Percentiles rank a stretch among this genome's conserved stretches.
These are phyloP conservation scores for Ceratocystis colombiana DNA, from an alignment of 2,329 filamentous ascomycete genomes.

Conservation along the genomic window DNA sequence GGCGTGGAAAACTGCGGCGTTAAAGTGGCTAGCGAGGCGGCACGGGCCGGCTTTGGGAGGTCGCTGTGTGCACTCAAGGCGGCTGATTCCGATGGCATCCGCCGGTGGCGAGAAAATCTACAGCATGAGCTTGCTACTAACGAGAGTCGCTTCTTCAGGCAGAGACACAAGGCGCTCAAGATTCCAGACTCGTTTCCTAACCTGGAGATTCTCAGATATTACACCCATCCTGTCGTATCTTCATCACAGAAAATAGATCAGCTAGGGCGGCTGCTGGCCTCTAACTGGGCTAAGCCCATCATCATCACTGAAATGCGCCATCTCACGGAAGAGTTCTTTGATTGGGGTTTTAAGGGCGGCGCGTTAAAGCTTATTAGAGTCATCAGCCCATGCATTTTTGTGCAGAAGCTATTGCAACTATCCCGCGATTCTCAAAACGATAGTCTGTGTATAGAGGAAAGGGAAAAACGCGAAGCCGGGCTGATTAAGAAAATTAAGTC, in stretches of 20 bases:
- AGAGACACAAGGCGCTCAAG: slow-evolving; percentile 59
- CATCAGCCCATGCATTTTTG: slow-evolving; percentile 65
- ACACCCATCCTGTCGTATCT: slow-evolving; percentile 79
- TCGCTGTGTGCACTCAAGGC: slow-evolving; percentile 57
- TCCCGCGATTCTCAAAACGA: slow-evolving; percentile 10
- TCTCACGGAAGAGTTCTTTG: slow-evolving; percentile 71
- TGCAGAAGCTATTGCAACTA: slow-evolving; percentile 44
- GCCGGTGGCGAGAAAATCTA: slow-evolving; percentile 61
- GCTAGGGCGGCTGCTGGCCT: slow-evolving; percentile 38
- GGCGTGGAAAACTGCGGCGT: slow-evolving; percentile 81
- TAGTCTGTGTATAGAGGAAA: slow-evolving; percentile 29
- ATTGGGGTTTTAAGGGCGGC: slow-evolving; percentile 69
- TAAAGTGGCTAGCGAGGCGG: slow-evolving; percentile 82
- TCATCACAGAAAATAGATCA: slow-evolving; percentile 45
- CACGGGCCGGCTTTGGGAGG: slow-evolving; percentile 73
- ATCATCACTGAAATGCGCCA: slow-evolving; percentile 57
- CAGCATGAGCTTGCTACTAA: slow-evolving; percentile 72
- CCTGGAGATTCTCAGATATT: slow-evolving; percentile 68
- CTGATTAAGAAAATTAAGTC: slow-evolving; percentile 58
- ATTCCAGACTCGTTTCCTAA: slow-evolving; percentile 79
- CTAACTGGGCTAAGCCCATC: slow-evolving; percentile 54
- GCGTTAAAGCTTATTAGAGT: slow-evolving; percentile 77
- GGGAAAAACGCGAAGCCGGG: slow-evolving; percentile 39
- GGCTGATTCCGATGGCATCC: slow-evolving; percentile 49
- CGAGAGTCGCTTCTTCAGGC: slow-evolving; percentile 67